Conservation (phyloP, 208 protist species). For the Phytomonas sp. region DNA sequence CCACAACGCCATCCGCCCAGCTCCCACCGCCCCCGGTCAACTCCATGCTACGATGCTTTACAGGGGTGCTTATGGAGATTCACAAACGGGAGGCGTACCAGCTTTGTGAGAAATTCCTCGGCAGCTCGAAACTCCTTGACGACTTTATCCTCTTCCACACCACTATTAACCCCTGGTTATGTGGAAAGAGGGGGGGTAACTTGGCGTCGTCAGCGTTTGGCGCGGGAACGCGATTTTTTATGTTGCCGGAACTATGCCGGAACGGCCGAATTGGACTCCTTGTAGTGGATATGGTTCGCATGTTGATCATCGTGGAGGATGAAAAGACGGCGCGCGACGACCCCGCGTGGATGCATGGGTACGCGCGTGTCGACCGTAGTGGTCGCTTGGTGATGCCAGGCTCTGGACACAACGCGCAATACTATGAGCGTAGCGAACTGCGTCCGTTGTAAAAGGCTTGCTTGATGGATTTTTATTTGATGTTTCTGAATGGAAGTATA, state of each 20-base stretch:
- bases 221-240: slow-evolving; percentile 44
- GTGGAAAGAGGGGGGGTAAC: not conserved
- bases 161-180: slow-evolving; percentile 13
- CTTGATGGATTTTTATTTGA: not conserved
- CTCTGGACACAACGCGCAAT: slow-evolving; percentile 37
- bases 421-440: slow-evolving; percentile 23
- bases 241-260: slow-evolving; percentile 57
- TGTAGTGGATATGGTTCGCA: slow-evolving; percentile 53
- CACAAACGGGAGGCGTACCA: slow-evolving; percentile 44
- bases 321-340: slow-evolving; percentile 32
- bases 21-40: slow-evolving; percentile 39
- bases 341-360: slow-evolving; percentile 23
- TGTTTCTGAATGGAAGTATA: not conserved
- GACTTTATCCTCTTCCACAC: slow-evolving; percentile 49
- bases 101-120: slow-evolving; percentile 29
- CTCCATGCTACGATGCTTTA: slow-evolving; percentile 41
- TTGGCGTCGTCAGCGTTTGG: not conserved
- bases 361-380: slow-evolving; percentile 19
- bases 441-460: not conserved
- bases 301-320: slow-evolving; percentile 57
- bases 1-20: slow-evolving; percentile 8
- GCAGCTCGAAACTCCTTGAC: slow-evolving; percentile 37
- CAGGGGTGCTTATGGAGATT: slow-evolving; percentile 57
- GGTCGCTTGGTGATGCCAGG: slow-evolving; percentile 27
- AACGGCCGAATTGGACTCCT: slow-evolving; percentile 48